phyloP scores from a whole-genome alignment of 2,329 filamentous ascomycete species.

The Phialophora verrucosa region DNA sequence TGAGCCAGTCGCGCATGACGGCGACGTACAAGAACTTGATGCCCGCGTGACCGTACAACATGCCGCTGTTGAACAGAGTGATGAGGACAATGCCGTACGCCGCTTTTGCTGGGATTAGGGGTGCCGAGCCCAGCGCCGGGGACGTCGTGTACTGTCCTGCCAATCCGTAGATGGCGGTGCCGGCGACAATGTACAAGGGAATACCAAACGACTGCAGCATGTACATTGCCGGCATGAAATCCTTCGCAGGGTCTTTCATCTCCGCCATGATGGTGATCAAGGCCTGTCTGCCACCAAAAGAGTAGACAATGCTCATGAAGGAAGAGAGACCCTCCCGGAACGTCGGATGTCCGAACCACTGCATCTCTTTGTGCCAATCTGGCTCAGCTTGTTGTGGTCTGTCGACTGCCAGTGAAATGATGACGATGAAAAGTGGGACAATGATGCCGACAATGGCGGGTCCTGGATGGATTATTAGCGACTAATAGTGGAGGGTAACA shows the following conservation, averaged over 20 bases:
- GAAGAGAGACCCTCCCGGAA: constrained; percentile 47
- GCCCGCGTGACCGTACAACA: constrained; percentile 46
- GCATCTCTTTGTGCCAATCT: constrained; percentile 14
- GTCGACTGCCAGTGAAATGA: constrained; percentile 66
- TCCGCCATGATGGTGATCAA: constrained; percentile 47
- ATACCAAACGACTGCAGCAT: constrained; percentile 44
- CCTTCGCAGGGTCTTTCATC: constrained; percentile 44
- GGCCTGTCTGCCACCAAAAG: constrained; percentile 54
- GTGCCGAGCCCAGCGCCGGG: constrained; percentile 44
- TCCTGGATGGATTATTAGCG: constrained; percentile 45
- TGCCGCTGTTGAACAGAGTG: constrained; percentile 48
- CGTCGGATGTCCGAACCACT: constrained; percentile 39
- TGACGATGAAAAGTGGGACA: constrained; percentile 53
- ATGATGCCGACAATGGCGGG: constrained; percentile 65
- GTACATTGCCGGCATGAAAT: constrained; percentile 50
- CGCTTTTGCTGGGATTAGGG: constrained; percentile 40
- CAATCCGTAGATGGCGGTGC: constrained; percentile 45
- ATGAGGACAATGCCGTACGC: constrained; percentile 46
- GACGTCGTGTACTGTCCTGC: constrained; percentile 44
- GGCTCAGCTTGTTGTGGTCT: constrained; percentile 4
- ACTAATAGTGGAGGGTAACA: background rate
- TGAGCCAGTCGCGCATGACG: constrained; percentile 43
- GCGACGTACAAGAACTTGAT: constrained; percentile 46
- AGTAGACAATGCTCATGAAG: constrained; percentile 47
- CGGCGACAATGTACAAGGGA: constrained; percentile 44